A percentile compares a stretch with the other conserved stretches of the same genome.
These are phyloP conservation scores for Inosperma sp. DNA, from an alignment of 768 basidiomycete genomes.

Conservation along the genomic window DNA sequence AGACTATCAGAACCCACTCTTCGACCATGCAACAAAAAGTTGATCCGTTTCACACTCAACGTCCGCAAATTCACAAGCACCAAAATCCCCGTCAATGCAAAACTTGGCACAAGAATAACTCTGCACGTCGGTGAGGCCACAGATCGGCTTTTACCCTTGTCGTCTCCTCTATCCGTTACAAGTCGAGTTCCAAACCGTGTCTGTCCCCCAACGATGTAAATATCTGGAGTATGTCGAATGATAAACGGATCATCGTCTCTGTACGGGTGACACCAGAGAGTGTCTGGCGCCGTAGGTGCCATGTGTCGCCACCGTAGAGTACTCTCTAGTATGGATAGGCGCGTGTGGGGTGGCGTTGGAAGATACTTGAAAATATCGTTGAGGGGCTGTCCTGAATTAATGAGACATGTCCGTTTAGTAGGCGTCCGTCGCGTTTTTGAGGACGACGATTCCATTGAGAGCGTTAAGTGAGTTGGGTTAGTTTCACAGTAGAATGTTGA, in stretches of 20 bases:
- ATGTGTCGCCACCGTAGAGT: constrained; percentile 93
- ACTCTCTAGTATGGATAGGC: constrained; percentile 66
- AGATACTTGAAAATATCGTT: constrained; percentile 97
- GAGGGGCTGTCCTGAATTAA: constrained; percentile 89
- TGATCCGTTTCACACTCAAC: constrained; percentile 60
- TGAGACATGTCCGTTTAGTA: constrained; percentile 57
- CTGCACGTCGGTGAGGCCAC: constrained; percentile 51
- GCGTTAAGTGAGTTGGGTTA: constrained; percentile 82
- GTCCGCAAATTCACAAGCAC: constrained; percentile 78
- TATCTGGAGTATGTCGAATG: constrained; percentile 75
- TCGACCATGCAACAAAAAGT: constrained; percentile 51
- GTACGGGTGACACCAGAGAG: constrained; percentile 97
- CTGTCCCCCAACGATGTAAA: constrained; percentile 93
- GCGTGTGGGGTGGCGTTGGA: constrained; percentile 61
- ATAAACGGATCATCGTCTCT: constrained; percentile 85
- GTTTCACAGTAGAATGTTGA: constrained; percentile 73
- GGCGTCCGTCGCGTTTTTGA: constrained; percentile 20
- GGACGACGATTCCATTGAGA: constrained; percentile 43
- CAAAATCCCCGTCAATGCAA: constrained; percentile 71
- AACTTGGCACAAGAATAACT: constrained; percentile 77
- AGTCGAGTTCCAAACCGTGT: constrained; percentile 73
- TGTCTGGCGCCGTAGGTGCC: constrained; percentile 98
- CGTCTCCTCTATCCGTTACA: constrained; percentile 40
- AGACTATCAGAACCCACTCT: constrained; percentile 27
- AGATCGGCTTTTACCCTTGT: constrained; percentile 20